phyloP scores from a whole-genome alignment of 2,329 filamentous ascomycete genomes.

The Pseudopyricularia cyperi region DNA sequence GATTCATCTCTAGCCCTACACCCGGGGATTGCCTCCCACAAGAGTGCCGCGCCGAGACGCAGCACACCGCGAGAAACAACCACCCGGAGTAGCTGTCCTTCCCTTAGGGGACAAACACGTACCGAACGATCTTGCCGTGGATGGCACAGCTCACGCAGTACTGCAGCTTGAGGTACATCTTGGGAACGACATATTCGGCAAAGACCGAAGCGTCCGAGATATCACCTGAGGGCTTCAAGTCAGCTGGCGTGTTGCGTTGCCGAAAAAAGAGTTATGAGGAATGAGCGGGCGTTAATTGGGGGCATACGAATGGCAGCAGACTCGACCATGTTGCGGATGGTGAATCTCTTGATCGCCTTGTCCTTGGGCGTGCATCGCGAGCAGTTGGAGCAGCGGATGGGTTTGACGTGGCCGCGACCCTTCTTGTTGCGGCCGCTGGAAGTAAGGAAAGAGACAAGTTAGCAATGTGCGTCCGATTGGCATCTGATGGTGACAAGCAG shows the following conservation, averaged over 20 bases:
- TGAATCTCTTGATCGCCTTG: conserved; percentile 99
- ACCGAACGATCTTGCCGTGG: conserved; percentile 99
- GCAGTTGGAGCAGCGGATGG: conserved; percentile 71
- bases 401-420: conserved; percentile 99
- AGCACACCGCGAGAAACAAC: no score
- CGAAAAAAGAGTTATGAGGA: not conserved
- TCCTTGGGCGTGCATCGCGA: conserved; percentile 92
- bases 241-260: not conserved
- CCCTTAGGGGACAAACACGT: conserved; percentile 46
- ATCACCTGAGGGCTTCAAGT: conserved; percentile 57
- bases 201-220: conserved; percentile 99
- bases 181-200: conserved; percentile 97
- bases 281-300: not conserved
- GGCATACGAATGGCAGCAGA: conserved; percentile 97
- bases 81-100: conserved; percentile 37
- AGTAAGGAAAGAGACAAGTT: conserved; percentile 5
- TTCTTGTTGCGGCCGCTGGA: conserved; percentile 97
- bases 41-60: no score
- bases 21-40: not conserved
- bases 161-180: conserved; percentile 99
- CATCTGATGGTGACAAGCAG: not conserved
- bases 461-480: not conserved
- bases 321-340: conserved; percentile 99
- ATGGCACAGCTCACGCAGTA: conserved; percentile 99
- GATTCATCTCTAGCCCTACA: conserved; percentile 23